These are phyloP conservation scores for Cardamine occulta DNA, from an alignment of 345 rosid genomes.

Conservation along the genomic window DNA sequence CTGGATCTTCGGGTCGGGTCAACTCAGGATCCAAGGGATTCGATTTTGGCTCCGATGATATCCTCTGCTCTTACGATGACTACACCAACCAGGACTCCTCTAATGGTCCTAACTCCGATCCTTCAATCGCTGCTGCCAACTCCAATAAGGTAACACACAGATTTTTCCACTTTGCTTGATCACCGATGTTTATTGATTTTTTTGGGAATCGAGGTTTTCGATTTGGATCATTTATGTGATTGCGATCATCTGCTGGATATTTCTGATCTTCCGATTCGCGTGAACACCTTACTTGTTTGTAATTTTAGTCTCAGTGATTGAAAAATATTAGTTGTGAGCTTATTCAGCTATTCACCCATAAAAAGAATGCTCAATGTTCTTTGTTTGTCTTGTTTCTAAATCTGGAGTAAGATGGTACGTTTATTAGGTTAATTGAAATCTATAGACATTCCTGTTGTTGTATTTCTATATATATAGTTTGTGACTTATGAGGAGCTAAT, in stretches of 20 bases:
- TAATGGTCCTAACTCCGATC: constrained; percentile 70
- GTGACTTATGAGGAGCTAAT: neutral
- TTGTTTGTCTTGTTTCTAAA: neutral
- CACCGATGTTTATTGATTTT: neutral
- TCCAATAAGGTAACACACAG: constrained; percentile 32
- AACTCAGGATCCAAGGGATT: constrained; percentile 76
- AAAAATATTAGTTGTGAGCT: neutral
- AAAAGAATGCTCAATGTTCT: neutral
- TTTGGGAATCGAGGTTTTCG: constrained; percentile 13
- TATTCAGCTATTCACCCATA: neutral
- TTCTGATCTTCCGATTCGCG: neutral
- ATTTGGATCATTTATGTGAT: constrained; percentile 10
- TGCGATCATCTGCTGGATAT: neutral
- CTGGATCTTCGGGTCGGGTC: constrained; percentile 77
- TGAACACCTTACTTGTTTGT: no score
- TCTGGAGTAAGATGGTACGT: neutral
- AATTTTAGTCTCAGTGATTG: neutral
- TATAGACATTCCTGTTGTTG: neutral
- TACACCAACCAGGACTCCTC: constrained; percentile 73
- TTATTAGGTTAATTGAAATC: neutral
- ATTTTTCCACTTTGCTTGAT: constrained; percentile 10
- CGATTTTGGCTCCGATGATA: constrained; percentile 95
- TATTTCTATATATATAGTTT: neutral
- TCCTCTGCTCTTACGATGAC: constrained; percentile 96
- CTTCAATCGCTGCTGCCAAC: constrained; percentile 49